Evolutionary conservation across 169 alveolate genomes (phyloP), one percentile per base, ranked within the genome.

Genomic region (Ichthyophthirius multifiliis): DNA sequence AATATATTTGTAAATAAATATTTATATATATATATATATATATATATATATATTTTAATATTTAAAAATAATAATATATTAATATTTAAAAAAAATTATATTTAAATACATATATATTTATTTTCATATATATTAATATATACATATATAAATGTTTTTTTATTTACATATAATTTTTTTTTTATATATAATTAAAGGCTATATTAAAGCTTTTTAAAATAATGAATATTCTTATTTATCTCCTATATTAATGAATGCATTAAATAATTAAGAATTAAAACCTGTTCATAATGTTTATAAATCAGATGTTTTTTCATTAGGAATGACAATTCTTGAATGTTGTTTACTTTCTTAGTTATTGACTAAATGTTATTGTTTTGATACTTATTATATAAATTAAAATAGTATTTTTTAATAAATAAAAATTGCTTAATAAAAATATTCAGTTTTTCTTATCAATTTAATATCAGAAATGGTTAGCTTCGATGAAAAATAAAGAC

Each of bases 261-360:
- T 79, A 20, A 75, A 80, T 64, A 74, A 85, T 47, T 74, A 76
- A 20, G 83, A 85, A 48, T 39, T 31, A 16, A 62, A 75, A 32
- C 48, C 83, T 30, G 43, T 39, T 5, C 87, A 85, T 75, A 79
- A 85, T 67, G 43, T 75, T 13, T 78, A 74, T 75, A 85, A 85
- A 75, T 74, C 84, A 43, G 90, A 85, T 79, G 90, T 85, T 64
- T 85, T 64, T 65, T 85, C 90, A 1, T 43, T 85, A 7, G 90
- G 90, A 20, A 85, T 85, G 90, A 79, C 87, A 37, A 35, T 85
- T 43, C 48, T 85, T 18, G 77, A 67, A 41, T 35, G 43, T 15
- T 67, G 77, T 41, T n/a, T 23, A 4, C 46, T 67, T 16, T 67
- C 12, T 12, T 37, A 16, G 41, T 31, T 62, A 16, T 16, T n/a